These are phyloP conservation scores for Aegilops speltoides DNA, from an alignment of 176 grass and related monocot species.

Conservation along the genomic window DNA sequence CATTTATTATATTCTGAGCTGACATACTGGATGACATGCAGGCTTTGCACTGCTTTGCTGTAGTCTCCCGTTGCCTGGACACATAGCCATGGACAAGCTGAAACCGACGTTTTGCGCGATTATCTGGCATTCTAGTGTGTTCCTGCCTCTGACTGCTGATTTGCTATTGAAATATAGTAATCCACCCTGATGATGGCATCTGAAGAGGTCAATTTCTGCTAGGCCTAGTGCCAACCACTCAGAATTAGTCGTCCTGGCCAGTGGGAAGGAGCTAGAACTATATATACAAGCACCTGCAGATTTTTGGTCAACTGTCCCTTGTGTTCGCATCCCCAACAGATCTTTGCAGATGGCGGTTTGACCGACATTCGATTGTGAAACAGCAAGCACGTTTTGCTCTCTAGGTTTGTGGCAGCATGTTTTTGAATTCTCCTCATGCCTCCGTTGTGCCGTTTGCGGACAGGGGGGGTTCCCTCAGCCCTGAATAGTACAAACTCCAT, in stretches of 20 bases:
- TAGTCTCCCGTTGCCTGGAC: conserved; percentile 6
- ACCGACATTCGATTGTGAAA: background rate
- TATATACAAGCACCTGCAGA: background rate
- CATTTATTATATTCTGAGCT: background rate
- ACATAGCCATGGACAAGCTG: background rate
- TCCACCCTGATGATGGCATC: background rate
- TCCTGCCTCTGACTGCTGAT: background rate
- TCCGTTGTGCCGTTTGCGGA: background rate
- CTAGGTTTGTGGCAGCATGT: background rate
- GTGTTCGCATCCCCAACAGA: conserved; percentile 13
- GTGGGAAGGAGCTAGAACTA: background rate
- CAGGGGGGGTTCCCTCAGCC: background rate
- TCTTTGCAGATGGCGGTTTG: conserved; percentile 13
- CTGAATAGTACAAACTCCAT: background rate
- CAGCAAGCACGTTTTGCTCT: background rate
- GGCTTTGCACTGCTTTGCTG: background rate
- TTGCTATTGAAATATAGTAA: background rate
- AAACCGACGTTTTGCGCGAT: background rate
- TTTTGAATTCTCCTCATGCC: background rate
- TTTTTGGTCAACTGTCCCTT: conserved; percentile 21
- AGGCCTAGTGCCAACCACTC: conserved; percentile 17
- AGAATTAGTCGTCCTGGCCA: conserved; percentile 11
- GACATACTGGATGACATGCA: conserved; percentile 16
- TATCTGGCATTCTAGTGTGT: conserved; percentile 11
- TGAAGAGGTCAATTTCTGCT: conserved; percentile 27